phyloP scores from a whole-genome alignment of 768 basidiomycete genomes.

The Cantharellus anzutake region DNA sequence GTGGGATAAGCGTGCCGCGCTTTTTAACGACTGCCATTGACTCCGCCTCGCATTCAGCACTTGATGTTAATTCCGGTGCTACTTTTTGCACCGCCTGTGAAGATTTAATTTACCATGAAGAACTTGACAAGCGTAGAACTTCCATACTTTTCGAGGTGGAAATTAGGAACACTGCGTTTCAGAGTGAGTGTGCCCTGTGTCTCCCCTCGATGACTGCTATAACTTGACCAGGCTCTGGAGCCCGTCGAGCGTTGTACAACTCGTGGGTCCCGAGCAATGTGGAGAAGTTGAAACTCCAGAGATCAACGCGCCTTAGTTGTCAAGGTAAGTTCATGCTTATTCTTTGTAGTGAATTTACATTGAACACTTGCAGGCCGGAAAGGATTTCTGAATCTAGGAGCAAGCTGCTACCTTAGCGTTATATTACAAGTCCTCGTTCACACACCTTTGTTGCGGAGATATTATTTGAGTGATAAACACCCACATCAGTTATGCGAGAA shows the following conservation, averaged over 20 bases:
- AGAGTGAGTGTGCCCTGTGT: slow-evolving; percentile 22
- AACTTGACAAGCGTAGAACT: slow-evolving; percentile 29
- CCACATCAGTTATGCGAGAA: slow-evolving; percentile 48
- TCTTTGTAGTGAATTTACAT: not conserved
- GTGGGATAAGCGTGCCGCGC: slow-evolving; percentile 24
- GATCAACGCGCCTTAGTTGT: slow-evolving; percentile 39
- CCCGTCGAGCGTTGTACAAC: slow-evolving; percentile 28
- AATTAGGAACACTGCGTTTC: slow-evolving; percentile 41
- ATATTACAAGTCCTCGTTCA: slow-evolving; percentile 77
- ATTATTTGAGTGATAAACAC: slow-evolving; percentile 83
- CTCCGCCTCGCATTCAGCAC: slow-evolving; percentile 27
- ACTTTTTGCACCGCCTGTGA: slow-evolving; percentile 58
- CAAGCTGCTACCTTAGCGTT: slow-evolving; percentile 89
- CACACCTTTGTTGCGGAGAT: slow-evolving; percentile 76
- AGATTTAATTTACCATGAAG: slow-evolving; percentile 49
- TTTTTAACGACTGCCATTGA: not conserved
- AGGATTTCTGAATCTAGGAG: slow-evolving; percentile 72
- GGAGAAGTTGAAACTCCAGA: slow-evolving; percentile 29
- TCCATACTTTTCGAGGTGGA: slow-evolving; percentile 32
- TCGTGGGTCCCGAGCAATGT: slow-evolving; percentile 29
- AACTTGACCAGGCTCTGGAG: slow-evolving; percentile 14
- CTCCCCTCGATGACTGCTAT: not conserved
- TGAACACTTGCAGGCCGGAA: slow-evolving; percentile 31
- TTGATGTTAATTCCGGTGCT: slow-evolving; percentile 53
- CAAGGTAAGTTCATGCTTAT: slow-evolving; percentile 31